Percentiles rank a stretch among this genome's conserved stretches.
These are phyloP conservation scores for Stropharia rugosoannulata DNA, from an alignment of 768 basidiomycete species.

Conservation along the genomic window DNA sequence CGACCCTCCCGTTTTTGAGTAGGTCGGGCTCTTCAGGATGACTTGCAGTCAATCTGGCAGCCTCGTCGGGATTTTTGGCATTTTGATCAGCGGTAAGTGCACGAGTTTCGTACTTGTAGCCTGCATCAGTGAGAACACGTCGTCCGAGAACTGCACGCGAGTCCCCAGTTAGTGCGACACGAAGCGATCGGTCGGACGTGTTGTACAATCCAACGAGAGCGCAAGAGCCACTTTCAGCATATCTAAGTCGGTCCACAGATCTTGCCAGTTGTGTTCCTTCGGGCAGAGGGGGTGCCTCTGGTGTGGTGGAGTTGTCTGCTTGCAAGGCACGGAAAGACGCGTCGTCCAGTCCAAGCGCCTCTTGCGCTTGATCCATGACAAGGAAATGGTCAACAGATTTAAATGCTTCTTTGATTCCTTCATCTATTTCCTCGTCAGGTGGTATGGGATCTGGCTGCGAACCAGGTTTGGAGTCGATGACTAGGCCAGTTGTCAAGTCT, in stretches of 20 bases:
- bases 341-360: conserved; percentile 17
- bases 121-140: conserved; percentile 16
- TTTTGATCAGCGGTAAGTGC: conserved; percentile 42
- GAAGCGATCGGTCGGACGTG: conserved; percentile 32
- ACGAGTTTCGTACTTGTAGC: conserved; percentile 35
- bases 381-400: conserved; percentile 38
- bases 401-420: conserved; percentile 36
- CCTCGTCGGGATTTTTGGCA: conserved; percentile 35
- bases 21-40: conserved; percentile 38
- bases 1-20: conserved; percentile 33
- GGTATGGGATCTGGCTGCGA: conserved; percentile 20
- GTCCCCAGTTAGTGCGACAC: conserved; percentile 45
- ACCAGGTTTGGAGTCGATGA: not conserved
- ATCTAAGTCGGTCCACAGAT: not conserved
- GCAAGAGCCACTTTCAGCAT: conserved; percentile 19
- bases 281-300: not conserved
- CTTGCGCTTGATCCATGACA: conserved; percentile 30
- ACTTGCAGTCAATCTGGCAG: conserved; percentile 30
- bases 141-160: conserved; percentile 50
- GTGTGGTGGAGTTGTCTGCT: not conserved
- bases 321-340: conserved; percentile 7
- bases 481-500: conserved; percentile 8
- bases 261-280: not conserved
- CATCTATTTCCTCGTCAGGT: conserved; percentile 29
- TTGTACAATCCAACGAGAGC: conserved; percentile 48